Conservation (phyloP, 352 stramenopile genomes). For the Pythium aquatile region DNA sequence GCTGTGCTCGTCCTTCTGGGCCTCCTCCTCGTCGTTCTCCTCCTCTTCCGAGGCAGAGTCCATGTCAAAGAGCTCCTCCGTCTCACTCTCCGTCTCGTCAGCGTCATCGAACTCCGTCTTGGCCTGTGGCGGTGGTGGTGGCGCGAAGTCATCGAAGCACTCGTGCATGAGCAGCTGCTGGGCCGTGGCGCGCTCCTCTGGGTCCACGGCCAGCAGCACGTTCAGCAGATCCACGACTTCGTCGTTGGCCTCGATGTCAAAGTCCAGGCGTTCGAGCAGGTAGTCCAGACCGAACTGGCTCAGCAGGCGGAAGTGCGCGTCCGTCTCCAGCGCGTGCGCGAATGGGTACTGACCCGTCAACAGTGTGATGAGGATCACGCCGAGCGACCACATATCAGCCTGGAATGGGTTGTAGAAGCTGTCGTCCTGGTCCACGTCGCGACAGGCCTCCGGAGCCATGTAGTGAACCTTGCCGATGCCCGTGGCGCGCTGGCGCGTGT, state of each 20-base stretch:
- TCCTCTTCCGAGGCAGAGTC: constrained; percentile 2
- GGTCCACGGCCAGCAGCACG: constrained; percentile 55
- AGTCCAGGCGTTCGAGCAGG: constrained; percentile 65
- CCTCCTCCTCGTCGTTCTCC: neutral
- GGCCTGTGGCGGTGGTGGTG: neutral
- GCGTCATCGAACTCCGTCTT: neutral
- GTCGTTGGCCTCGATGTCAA: constrained; percentile 41
- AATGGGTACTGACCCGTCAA: constrained; percentile 68
- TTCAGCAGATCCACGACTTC: constrained; percentile 49
- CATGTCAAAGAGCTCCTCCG: constrained; percentile 3
- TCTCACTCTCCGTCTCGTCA: neutral
- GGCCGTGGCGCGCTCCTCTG: constrained; percentile 39
- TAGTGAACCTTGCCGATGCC: constrained; percentile 78
- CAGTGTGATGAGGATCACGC: constrained; percentile 80
- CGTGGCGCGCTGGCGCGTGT: constrained; percentile 25
- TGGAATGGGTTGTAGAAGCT: constrained; percentile 56
- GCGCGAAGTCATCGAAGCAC: constrained; percentile 32
- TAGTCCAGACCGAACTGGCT: constrained; percentile 58
- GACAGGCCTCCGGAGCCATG: constrained; percentile 71
- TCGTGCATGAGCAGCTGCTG: constrained; percentile 40
- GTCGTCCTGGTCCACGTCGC: constrained; percentile 22
- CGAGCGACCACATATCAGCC: constrained; percentile 78
- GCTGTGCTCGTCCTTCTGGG: constrained; percentile 5
- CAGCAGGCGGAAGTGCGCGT: constrained; percentile 60
- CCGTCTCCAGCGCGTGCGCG: constrained; percentile 43